Percentiles rank a stretch among this genome's conserved stretches.
Conservation (phyloP, 176 grass and related monocot species). For the Eragrostis nindensis region DNA sequence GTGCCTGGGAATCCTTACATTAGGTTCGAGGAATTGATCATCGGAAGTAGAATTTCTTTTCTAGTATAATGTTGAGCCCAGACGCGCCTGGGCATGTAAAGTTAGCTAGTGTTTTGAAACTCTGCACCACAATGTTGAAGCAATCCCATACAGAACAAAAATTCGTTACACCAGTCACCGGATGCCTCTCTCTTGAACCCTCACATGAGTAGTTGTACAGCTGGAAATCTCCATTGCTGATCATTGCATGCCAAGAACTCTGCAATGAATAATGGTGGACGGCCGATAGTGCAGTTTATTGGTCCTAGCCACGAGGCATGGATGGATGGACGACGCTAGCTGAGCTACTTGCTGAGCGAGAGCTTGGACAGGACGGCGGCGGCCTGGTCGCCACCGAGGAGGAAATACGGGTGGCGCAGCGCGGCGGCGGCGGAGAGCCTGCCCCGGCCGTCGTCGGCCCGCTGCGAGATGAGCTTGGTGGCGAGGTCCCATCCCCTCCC, state of each 20-base stretch:
- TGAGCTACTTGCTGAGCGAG: constrained; percentile 61
- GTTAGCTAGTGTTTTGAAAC: constrained; percentile 48
- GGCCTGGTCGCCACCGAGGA: constrained; percentile 82
- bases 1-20: constrained; percentile 15
- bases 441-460: constrained; percentile 59
- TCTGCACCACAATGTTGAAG: constrained; percentile 41
- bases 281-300: neutral
- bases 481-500: constrained; percentile 96
- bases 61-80: constrained; percentile 35
- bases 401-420: constrained; percentile 91
- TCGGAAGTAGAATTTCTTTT: constrained; percentile 51
- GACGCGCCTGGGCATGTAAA: constrained; percentile 33
- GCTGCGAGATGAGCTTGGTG: constrained; percentile 84
- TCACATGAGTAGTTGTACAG: constrained; percentile 16
- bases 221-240: constrained; percentile 28
- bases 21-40: constrained; percentile 45
- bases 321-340: neutral
- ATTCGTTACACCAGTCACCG: constrained; percentile 20
- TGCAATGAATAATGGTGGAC: neutral
- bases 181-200: constrained; percentile 13
- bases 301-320: neutral
- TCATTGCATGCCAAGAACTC: neutral
- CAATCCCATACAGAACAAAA: constrained; percentile 34
- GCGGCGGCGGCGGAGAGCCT: constrained; percentile 77
- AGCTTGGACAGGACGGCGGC: constrained; percentile 82